These are phyloP conservation scores for Polytrichum formosum DNA, from an alignment of 225 moss, liverwort and hornwort species.

Conservation along the genomic window DNA sequence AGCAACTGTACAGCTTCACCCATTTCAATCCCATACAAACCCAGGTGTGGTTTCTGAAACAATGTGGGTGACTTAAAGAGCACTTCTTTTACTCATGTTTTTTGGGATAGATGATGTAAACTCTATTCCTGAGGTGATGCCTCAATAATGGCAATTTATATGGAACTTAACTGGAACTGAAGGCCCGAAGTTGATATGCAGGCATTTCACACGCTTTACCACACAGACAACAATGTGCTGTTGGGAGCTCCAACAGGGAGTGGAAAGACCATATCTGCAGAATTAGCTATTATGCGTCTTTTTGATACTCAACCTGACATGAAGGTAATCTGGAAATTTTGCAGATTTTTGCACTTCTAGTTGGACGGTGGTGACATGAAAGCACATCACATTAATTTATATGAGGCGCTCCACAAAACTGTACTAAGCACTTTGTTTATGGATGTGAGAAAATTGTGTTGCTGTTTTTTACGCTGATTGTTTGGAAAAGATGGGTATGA, in stretches of 20 bases:
- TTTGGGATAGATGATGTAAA: too few species aligned
- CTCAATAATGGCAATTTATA: too few species aligned
- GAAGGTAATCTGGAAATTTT: constrained; percentile 53
- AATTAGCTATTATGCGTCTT: constrained; percentile 85
- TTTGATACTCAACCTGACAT: constrained; percentile 90
- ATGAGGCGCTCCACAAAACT: too few species aligned
- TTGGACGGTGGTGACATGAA: too few species aligned
- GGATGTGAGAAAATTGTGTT: too few species aligned
- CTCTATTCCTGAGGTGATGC: too few species aligned
- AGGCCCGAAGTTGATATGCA: constrained; percentile 24
- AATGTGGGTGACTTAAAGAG: background rate
- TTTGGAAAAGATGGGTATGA: background rate
- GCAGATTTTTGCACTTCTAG: too few species aligned
- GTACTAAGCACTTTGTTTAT: too few species aligned
- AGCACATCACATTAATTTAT: too few species aligned
- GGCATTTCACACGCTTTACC: constrained; percentile 94
- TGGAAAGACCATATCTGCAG: constrained; percentile 97
- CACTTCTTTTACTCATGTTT: background rate
- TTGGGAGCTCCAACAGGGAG: constrained; percentile 98
- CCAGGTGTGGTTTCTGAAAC: constrained; percentile 46
- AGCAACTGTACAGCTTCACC: constrained; percentile 86
- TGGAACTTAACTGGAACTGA: background rate
- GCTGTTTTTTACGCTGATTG: background rate
- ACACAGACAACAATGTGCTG: constrained; percentile 90
- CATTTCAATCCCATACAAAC: constrained; percentile 99